phyloP scores from a whole-genome alignment of 495 filamentous ascomycete species.

The Tetracladium setigerum region DNA sequence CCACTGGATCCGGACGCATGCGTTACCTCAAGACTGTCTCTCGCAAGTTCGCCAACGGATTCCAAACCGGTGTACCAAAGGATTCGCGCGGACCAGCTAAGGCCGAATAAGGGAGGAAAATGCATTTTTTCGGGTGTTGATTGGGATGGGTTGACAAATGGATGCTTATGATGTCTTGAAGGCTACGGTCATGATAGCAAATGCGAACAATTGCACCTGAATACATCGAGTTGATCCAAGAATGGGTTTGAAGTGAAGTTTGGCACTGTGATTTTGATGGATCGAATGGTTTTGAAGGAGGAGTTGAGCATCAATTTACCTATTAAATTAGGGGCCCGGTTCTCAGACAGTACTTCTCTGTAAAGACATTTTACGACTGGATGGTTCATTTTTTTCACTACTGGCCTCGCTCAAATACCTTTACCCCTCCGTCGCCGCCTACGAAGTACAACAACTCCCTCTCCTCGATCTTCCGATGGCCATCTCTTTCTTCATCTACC shows the following conservation, averaged over 20 bases:
- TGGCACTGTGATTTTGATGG: no score
- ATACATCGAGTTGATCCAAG: background rate
- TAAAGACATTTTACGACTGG: no score
- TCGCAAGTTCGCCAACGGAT: constrained; percentile 91
- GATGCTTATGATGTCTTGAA: constrained; percentile 20
- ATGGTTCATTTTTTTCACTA: constrained; percentile 14
- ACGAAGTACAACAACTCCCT: constrained; percentile 78
- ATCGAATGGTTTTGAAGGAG: no score
- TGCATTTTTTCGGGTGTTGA: constrained; percentile 17
- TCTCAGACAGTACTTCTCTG: no score
- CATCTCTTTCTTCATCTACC: constrained; percentile 17
- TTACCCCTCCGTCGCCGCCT: constrained; percentile 65
- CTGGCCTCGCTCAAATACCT: constrained; percentile 70
- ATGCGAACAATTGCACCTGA: constrained; percentile 21
- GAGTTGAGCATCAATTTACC: no score
- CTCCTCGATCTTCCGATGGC: constrained; percentile 35
- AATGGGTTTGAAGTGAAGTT: no score
- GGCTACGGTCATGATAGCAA: constrained; percentile 21
- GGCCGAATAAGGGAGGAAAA: constrained; percentile 20
- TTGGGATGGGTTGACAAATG: constrained; percentile 17
- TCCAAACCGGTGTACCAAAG: constrained; percentile 85
- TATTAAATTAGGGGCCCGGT: no score
- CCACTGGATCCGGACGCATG: constrained; percentile 90
- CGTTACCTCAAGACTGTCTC: constrained; percentile 83
- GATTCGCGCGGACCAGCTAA: constrained; percentile 59